Percentiles rank a stretch among this genome's conserved stretches.
Evolutionary conservation across 768 basidiomycete species (phyloP).

Genomic region (Nevesoporus exiguus): DNA sequence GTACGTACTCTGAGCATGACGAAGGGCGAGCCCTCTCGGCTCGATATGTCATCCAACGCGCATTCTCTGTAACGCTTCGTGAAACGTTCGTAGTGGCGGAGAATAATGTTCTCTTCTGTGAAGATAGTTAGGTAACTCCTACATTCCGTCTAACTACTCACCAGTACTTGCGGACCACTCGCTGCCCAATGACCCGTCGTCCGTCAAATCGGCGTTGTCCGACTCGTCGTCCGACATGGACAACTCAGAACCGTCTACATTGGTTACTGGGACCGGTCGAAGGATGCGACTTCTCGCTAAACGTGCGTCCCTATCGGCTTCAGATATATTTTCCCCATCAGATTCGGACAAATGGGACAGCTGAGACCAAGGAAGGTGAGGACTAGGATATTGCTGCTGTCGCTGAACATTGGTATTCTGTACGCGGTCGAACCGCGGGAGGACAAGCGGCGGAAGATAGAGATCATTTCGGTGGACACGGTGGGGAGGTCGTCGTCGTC

Average conservation of each 20-base stretch:
- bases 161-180: conserved; percentile 41
- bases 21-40: conserved; percentile 50
- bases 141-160: conserved; percentile 3
- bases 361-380: conserved; percentile 20
- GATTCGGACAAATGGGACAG: conserved; percentile 52
- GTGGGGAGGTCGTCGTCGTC: conserved; percentile 8
- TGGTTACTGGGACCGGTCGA: conserved; percentile 25
- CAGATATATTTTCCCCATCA: conserved; percentile 58
- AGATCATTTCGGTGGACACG: conserved; percentile 46
- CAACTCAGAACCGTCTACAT: conserved; percentile 42
- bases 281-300: conserved; percentile 64
- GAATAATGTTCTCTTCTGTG: conserved; percentile 25
- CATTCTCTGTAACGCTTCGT: conserved; percentile 46
- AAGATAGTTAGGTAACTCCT: conserved; percentile 10
- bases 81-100: conserved; percentile 47
- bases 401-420: conserved; percentile 2
- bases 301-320: conserved; percentile 67
- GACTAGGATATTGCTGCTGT: conserved; percentile 7
- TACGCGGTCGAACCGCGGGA: conserved; percentile 24
- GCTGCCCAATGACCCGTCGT: conserved; percentile 37
- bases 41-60: conserved; percentile 33
- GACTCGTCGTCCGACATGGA: conserved; percentile 74
- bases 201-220: conserved; percentile 68
- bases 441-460: conserved; percentile 42
- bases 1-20: conserved; percentile 40